Evolutionary conservation across 768 basidiomycete genomes (phyloP).

Genomic region (Collybiopsis luxurians): DNA sequence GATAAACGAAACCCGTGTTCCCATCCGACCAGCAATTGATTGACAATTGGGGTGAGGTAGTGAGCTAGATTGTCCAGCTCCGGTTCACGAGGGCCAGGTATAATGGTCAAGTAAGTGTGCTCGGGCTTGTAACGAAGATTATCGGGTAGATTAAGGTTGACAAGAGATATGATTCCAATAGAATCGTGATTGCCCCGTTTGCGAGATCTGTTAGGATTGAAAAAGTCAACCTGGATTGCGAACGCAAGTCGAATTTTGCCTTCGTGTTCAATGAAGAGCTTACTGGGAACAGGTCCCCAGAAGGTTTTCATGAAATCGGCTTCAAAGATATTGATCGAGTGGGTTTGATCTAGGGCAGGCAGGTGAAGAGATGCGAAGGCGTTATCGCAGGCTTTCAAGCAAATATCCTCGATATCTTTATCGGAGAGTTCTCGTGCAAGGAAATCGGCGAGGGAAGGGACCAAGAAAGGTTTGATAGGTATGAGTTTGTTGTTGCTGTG

Average conservation of each 20-base stretch:
- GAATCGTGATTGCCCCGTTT: conserved; percentile 11
- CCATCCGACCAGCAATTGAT: conserved; percentile 16
- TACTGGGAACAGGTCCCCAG: not conserved
- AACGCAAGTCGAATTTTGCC: conserved; percentile 12
- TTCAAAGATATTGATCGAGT: not conserved
- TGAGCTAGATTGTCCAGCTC: conserved; percentile 3
- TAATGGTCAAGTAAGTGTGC: conserved; percentile 17
- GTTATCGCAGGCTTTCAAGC: conserved; percentile 9
- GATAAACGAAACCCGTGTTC: conserved; percentile 16
- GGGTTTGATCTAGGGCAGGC: no score
- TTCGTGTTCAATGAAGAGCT: not conserved
- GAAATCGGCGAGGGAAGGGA: conserved; percentile 9
- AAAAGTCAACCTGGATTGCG: conserved; percentile 20
- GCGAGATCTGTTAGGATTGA: conserved; percentile 21
- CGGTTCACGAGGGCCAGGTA: conserved; percentile 24
- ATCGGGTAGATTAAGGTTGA: conserved; percentile 20
- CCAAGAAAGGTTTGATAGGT: conserved; percentile 11
- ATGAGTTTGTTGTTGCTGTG: no score
- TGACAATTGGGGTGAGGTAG: conserved; percentile 15
- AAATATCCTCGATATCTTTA: conserved; percentile 1
- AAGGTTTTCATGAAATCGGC: not conserved
- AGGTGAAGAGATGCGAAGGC: not conserved
- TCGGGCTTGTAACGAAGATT: conserved; percentile 16
- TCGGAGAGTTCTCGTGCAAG: conserved; percentile 9
- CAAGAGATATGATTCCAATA: conserved; percentile 18